Base-by-base conservation (phyloP, 2,329 filamentous ascomycete genomes). In the Alternaria consortialis region DNA sequence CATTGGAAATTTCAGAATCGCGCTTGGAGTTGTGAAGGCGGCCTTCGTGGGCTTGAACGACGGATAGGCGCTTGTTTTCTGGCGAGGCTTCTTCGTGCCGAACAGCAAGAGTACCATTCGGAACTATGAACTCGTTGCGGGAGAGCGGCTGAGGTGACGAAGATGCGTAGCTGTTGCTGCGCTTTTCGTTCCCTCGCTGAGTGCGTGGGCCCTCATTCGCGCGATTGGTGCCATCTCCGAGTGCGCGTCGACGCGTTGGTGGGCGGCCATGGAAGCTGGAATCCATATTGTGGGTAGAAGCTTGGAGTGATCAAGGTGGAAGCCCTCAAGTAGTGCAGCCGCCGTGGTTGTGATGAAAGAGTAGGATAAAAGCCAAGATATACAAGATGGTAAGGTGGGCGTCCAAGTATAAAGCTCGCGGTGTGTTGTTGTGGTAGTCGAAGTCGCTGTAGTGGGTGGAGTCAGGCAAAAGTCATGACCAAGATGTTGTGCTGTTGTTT, bases 31-130 rank as follows among this genome's bases (percentile, higher is more conserved):
- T 87, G 25, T 82, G 83, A 20, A 83, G 80, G 13, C 79, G 76
- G 25, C 81, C 77, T 20, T 81, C 78, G 13, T 85, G 81, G 9
- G 80, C 78, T 31, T 81, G 79, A 13, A 85, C 81, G 15, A 84
- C 83, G 4, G 85, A 86, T 7, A 87, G 71, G 29, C 83, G 83
- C 63, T 86, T 85, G 72, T 85, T 83, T 58, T 85, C 83, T 32
- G 80, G 77, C n/a, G 68, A 68, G 1, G 65, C 58, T 12, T 68
- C 62, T 53, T 76, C 74, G 56, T 77, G 77, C 20, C 77, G 79
- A 11, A 83, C 75, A 4, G 77, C 68, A 34, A 82, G 76, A 1
- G 79, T 79, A 47, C 80, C 79, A 68, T 83, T 82, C 12, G 79
- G 73, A 11, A 79, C 76, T 39, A 82, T 69, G 2, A 80, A 82